Evolutionary conservation across 352 stramenopile species (phyloP).

Genomic region (Phytopythium oedochilum): DNA sequence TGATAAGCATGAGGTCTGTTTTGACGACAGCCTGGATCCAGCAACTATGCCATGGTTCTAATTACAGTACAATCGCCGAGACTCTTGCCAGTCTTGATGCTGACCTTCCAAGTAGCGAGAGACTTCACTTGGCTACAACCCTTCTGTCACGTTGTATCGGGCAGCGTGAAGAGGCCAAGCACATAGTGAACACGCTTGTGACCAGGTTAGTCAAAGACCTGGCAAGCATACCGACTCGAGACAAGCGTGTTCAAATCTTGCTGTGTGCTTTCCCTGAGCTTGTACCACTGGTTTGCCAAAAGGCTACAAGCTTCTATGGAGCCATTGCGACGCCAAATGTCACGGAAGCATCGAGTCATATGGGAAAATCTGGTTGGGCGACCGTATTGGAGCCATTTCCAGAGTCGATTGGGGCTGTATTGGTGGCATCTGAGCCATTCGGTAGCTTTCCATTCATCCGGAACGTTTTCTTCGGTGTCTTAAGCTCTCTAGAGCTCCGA

Average conservation of each 20-base stretch:
- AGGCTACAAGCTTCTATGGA: background rate
- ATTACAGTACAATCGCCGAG: no score
- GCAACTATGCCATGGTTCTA: background rate
- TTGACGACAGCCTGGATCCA: background rate
- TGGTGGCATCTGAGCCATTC: conserved; percentile 17
- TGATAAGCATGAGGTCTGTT: background rate
- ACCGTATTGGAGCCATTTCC: conserved; percentile 4
- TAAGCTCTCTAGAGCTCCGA: conserved; percentile 9
- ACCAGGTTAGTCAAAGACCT: background rate
- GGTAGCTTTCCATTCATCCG: conserved; percentile 28
- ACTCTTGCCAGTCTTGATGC: no score
- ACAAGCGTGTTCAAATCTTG: conserved; percentile 3
- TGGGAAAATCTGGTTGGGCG: background rate
- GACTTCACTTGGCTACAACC: background rate
- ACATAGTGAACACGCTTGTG: background rate
- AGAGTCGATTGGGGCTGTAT: conserved; percentile 14
- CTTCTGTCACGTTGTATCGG: background rate
- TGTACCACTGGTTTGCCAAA: background rate
- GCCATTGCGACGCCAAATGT: background rate
- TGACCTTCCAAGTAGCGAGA: background rate
- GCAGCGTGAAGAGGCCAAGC: background rate
- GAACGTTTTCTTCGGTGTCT: conserved; percentile 24
- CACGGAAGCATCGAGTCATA: no score
- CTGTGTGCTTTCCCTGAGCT: conserved; percentile 7
- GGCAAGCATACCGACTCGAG: background rate